phyloP scores from a whole-genome alignment of 2,329 filamentous ascomycete genomes.

The Fusarium sp. region DNA sequence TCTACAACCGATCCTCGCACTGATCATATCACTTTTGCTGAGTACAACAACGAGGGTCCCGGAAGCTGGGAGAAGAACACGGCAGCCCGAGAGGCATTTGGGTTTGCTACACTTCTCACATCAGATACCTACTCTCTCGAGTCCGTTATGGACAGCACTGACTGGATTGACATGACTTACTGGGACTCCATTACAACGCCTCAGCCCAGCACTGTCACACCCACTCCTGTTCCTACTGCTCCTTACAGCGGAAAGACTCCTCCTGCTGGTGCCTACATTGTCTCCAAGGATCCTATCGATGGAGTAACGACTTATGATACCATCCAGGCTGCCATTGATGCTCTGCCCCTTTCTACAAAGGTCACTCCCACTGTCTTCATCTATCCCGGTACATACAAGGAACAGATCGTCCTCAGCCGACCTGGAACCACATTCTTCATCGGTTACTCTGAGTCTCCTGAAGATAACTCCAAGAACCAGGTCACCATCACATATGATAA shows the following conservation, averaged over 20 bases:
- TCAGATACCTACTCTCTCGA: constrained; percentile 31
- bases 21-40: constrained; percentile 67
- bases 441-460: constrained; percentile 42
- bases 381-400: constrained; percentile 38
- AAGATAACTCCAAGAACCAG: constrained; percentile 36
- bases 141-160: constrained; percentile 36
- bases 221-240: constrained; percentile 33
- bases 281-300: constrained; percentile 36
- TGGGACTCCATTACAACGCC: constrained; percentile 40
- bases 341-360: constrained; percentile 46
- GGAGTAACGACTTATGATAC: constrained; percentile 16
- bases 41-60: constrained; percentile 67
- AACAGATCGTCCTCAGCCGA: constrained; percentile 34
- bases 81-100: constrained; percentile 27
- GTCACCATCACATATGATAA: constrained; percentile 38
- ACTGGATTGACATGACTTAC: constrained; percentile 40
- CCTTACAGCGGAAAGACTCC: constrained; percentile 52
- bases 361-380: constrained; percentile 44
- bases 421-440: constrained; percentile 28
- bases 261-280: constrained; percentile 40
- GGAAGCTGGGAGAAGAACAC: constrained; percentile 41
- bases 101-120: constrained; percentile 34
- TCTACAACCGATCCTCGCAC: constrained; percentile 62
- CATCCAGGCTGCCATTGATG: constrained; percentile 51
- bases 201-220: constrained; percentile 7